Percentiles rank a stretch among this genome's conserved stretches.
phyloP scores from a whole-genome alignment of 805 yeast genomes.

The Suhomyces vadensis region DNA sequence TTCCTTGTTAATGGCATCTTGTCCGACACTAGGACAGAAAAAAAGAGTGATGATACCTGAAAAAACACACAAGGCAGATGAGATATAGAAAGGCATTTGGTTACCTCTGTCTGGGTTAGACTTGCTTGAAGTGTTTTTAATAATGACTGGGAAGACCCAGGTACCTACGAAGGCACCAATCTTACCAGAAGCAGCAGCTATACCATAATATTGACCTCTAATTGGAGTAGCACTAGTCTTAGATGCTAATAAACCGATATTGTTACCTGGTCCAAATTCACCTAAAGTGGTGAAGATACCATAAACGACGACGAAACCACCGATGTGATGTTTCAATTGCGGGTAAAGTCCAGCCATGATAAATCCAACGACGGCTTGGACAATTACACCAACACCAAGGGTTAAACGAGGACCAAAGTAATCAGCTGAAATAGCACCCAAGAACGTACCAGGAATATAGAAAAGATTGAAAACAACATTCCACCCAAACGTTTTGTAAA shows the following conservation, averaged over 20 bases:
- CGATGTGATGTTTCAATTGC: slow-evolving; percentile 59
- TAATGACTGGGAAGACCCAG: slow-evolving; percentile 82
- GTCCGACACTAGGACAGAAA: slow-evolving; percentile 78
- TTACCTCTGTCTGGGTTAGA: slow-evolving; percentile 53
- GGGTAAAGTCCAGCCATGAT: slow-evolving; percentile 75
- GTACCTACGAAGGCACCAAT: slow-evolving; percentile 92
- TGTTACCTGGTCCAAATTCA: slow-evolving; percentile 94
- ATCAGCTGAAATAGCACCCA: slow-evolving; percentile 86
- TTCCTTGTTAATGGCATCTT: slow-evolving; percentile 76
- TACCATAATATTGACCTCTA: slow-evolving; percentile 88
- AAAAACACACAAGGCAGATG: slow-evolving; percentile 73
- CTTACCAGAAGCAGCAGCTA: slow-evolving; percentile 90
- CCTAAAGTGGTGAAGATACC: slow-evolving; percentile 88
- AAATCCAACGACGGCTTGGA: slow-evolving; percentile 80
- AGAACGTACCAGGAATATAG: slow-evolving; percentile 85
- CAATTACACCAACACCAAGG: slow-evolving; percentile 61
- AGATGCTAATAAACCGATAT: slow-evolving; percentile 83
- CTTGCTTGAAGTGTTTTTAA: slow-evolving; percentile 47
- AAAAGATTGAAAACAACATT: slow-evolving; percentile 83
- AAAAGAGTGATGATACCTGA: slow-evolving; percentile 70
- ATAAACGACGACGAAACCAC: slow-evolving; percentile 78
- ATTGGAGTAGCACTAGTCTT: slow-evolving; percentile 84
- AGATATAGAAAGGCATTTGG: slow-evolving; percentile 79
- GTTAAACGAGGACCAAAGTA: slow-evolving; percentile 90
- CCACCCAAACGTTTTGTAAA: slow-evolving; percentile 87